Evolutionary conservation across 305 asterid genomes (phyloP).

Genomic region (Fraxinus velutina): DNA sequence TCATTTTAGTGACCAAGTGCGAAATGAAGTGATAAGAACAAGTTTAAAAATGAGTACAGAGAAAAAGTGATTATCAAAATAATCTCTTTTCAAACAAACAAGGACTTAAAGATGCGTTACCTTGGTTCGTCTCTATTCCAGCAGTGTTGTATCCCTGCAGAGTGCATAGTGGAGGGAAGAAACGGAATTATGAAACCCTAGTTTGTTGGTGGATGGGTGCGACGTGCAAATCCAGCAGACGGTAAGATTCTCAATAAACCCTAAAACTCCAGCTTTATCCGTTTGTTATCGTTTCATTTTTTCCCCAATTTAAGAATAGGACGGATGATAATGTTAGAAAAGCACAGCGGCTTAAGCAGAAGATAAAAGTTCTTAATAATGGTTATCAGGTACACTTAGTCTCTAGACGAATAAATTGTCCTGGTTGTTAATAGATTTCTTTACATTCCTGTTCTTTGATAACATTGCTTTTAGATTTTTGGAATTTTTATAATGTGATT

Average conservation of each 20-base stretch:
- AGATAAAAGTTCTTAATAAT: slow-evolving; percentile 73
- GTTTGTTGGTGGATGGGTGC: not conserved
- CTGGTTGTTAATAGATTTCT: not conserved
- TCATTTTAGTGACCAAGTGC: not conserved
- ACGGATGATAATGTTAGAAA: slow-evolving; percentile 79
- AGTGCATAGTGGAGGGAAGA: not conserved
- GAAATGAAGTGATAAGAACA: not conserved
- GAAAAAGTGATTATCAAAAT: not conserved
- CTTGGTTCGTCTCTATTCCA: not conserved
- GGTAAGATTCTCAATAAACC: not conserved
- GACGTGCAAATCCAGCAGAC: not conserved
- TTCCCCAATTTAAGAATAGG: slow-evolving; percentile 37
- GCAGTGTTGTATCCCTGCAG: not conserved
- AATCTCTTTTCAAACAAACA: not conserved
- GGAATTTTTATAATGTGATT: not conserved
- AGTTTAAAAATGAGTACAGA: not conserved
- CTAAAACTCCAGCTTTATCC: not conserved
- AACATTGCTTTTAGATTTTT: not conserved
- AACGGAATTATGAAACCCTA: not conserved
- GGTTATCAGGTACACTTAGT: slow-evolving; percentile 68
- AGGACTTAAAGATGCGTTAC: not conserved
- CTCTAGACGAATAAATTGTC: slow-evolving; percentile 3
- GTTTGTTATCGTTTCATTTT: not conserved
- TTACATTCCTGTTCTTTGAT: not conserved
- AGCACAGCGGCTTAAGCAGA: slow-evolving; percentile 76